A percentile compares a stretch with the other conserved stretches of the same genome.
Conservation (phyloP, 345 rosid species). For the Gynandropsis gynandra region DNA sequence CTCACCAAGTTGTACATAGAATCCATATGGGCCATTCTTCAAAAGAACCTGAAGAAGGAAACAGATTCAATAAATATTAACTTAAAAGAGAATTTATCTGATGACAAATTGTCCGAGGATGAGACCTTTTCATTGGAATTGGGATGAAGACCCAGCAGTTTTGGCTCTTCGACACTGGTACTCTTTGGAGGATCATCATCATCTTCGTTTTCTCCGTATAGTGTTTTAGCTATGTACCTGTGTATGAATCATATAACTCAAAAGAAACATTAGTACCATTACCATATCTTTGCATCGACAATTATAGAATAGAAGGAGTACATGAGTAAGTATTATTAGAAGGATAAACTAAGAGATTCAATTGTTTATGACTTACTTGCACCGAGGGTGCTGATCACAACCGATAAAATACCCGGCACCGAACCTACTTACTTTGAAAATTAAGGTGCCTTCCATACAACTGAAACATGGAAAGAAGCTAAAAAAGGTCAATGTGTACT, state of each 20-base stretch:
- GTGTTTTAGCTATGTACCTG: constrained; percentile 86
- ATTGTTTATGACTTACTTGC: constrained; percentile 67
- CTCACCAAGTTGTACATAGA: constrained; percentile 90
- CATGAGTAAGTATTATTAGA: constrained; percentile 4
- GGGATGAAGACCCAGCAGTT: constrained; percentile 73
- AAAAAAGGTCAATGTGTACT: background rate
- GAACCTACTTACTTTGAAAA: constrained; percentile 73
- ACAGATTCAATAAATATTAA: constrained; percentile 15
- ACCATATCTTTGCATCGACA: background rate
- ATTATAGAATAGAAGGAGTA: constrained; percentile 5
- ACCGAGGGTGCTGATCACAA: constrained; percentile 81
- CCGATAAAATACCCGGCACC: constrained; percentile 92
- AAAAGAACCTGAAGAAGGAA: constrained; percentile 53
- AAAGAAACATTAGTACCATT: constrained; percentile 8
- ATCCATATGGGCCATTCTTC: constrained; percentile 92
- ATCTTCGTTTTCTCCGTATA: constrained; percentile 73
- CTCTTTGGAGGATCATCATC: constrained; percentile 44
- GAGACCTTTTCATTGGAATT: constrained; percentile 79
- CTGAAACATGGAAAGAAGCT: constrained; percentile 41
- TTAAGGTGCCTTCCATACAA: constrained; percentile 77
- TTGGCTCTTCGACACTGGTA: constrained; percentile 62
- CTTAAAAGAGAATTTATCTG: background rate
- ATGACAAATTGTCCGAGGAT: constrained; percentile 18
- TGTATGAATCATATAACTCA: constrained; percentile 19
- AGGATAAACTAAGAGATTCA: constrained; percentile 2